These are phyloP conservation scores for Lactarius psammicola DNA, from an alignment of 768 basidiomycete species.

Conservation along the genomic window DNA sequence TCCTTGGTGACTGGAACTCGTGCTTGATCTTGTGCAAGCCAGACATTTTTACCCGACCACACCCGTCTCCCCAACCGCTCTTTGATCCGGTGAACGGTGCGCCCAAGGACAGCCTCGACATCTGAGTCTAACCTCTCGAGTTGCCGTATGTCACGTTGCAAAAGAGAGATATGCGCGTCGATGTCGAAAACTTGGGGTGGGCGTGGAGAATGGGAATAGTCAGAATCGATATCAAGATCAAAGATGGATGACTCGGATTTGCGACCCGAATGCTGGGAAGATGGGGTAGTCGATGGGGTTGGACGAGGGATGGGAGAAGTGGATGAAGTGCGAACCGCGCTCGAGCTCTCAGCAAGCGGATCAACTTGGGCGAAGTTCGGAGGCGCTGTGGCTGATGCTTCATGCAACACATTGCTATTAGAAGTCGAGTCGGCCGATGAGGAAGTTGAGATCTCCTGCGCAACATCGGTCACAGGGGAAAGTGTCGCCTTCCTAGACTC, in stretches of 20 bases:
- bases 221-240: slow-evolving; percentile 38
- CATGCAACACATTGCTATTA: background rate
- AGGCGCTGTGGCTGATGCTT: background rate
- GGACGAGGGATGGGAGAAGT: background rate
- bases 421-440: background rate
- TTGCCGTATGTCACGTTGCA: slow-evolving; percentile 53
- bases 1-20: slow-evolving; percentile 43
- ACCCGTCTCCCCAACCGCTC: slow-evolving; percentile 78
- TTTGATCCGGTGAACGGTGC: slow-evolving; percentile 61
- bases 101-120: slow-evolving; percentile 45
- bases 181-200: slow-evolving; percentile 48
- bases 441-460: background rate
- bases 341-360: background rate
- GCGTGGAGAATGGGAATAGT: slow-evolving; percentile 27
- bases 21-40: slow-evolving; percentile 37
- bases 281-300: background rate
- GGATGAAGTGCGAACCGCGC: background rate
- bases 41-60: slow-evolving; percentile 60
- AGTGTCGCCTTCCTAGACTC: background rate
- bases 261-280: background rate
- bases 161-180: slow-evolving; percentile 53
- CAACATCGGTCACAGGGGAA: background rate
- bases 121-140: slow-evolving; percentile 46
- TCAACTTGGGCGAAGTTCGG: background rate
- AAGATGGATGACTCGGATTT: slow-evolving; percentile 29